These are phyloP conservation scores for Russula dissimulans DNA, from an alignment of 768 basidiomycete species.

Conservation along the genomic window DNA sequence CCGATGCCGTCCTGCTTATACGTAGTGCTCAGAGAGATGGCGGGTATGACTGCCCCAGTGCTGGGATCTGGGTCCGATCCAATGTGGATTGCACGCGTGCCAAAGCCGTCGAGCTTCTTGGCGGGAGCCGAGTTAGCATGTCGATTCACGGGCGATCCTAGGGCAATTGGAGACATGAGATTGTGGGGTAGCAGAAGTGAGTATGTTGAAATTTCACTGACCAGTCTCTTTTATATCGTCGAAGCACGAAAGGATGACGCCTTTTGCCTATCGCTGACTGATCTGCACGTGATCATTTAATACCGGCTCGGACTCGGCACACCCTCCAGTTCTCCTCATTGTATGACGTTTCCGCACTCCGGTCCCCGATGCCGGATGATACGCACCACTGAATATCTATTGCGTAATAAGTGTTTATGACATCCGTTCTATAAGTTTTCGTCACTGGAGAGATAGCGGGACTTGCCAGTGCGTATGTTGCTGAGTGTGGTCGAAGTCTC, in stretches of 20 bases:
- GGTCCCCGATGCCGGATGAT: too few relatives aligned
- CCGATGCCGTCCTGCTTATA: slow-evolving; percentile 78
- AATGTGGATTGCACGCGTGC: slow-evolving; percentile 79
- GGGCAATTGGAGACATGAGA: slow-evolving; percentile 24
- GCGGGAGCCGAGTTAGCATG: slow-evolving; percentile 14
- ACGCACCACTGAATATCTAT: too few relatives aligned
- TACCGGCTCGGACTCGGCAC: too few relatives aligned
- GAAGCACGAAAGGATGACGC: slow-evolving; percentile 8
- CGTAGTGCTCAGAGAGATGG: slow-evolving; percentile 89
- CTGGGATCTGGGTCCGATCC: slow-evolving; percentile 65
- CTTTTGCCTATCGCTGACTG: not conserved
- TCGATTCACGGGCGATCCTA: slow-evolving; percentile 15
- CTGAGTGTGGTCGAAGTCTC: not conserved
- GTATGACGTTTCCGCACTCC: too few relatives aligned
- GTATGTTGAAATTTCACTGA: not conserved
- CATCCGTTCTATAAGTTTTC: too few relatives aligned
- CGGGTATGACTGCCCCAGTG: slow-evolving; percentile 81
- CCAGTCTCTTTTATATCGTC: too few relatives aligned
- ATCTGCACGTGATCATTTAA: not conserved
- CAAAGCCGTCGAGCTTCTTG: slow-evolving; percentile 45
- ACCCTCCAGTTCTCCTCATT: too few relatives aligned
- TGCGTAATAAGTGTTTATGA: too few relatives aligned
- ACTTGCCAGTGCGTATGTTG: not conserved
- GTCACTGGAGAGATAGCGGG: not conserved
- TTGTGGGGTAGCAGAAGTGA: too few relatives aligned